Evolutionary conservation across 148 eudicot species (phyloP), one percentile per base, ranked within the genome.

Genomic region (Spergularia marina): DNA sequence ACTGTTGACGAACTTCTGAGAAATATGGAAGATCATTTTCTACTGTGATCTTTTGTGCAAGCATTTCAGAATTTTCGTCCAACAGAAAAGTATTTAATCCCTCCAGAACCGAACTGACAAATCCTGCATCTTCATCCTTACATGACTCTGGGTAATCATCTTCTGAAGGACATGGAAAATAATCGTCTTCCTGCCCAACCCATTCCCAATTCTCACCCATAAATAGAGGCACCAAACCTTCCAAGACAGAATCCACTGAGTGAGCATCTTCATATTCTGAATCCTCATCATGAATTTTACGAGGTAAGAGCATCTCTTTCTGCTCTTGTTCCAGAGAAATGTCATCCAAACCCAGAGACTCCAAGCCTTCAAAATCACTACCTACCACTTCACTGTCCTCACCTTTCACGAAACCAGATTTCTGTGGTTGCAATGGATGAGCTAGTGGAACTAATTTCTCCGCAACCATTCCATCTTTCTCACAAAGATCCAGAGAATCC

Each of bases 141-240:
- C 13, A 61, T 6, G 40, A 61, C 40, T 11, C 16, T 11, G 15
- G 0, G 6, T 30, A 12, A 61, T 61, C 65, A 8, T 10, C 14
- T 61, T 61, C 68, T 16, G 69, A n/a, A 7, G 78, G 64, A 61
- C 64, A 52, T 36, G 51, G 70, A 70, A 54, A 36, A 41, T 63
- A 72, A 23, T 53, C 39, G 10, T 40, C 55, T 18, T 75, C 64
- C 34, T 71, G 65, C 57, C 65, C 56, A 53, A 72, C 57, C 82
- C 83, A 76, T 76, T 80, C 83, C 83, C 83, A 80, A 41, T 76
- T 67, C 68, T 81, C 83, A 51, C 80, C 83, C 73, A 81, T 13
- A 61, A 81, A 81, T 17, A 81, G 74, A 53, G 83, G 80, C 73
- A 72, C 77, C 77, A 75, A 70, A 64, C 81, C 77, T n/a, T 79